phyloP scores from a whole-genome alignment of 495 filamentous ascomycete genomes.

The Aspergillus avenaceus region DNA sequence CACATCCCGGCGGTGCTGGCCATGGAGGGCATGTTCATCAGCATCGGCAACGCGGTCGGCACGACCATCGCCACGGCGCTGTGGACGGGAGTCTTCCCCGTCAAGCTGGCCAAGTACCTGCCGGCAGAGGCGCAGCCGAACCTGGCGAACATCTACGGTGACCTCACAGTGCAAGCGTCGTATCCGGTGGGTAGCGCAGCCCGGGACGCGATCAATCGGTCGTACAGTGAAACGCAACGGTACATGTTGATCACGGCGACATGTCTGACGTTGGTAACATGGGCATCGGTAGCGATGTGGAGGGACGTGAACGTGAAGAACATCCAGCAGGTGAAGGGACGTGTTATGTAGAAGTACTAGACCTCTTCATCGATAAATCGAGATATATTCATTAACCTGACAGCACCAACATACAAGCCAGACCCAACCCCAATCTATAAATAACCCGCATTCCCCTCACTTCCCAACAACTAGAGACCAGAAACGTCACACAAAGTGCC shows the following conservation, averaged over 20 bases:
- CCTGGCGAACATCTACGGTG: slow-evolving; percentile 44
- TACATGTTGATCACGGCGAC: slow-evolving; percentile 52
- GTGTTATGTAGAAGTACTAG: slow-evolving; percentile 10
- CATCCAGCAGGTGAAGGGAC: slow-evolving; percentile 38
- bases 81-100: slow-evolving; percentile 54
- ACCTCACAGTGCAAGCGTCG: slow-evolving; percentile 38
- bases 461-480: too few relatives aligned
- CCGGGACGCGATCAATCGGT: slow-evolving; percentile 52
- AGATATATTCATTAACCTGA: too few relatives aligned
- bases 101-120: slow-evolving; percentile 47
- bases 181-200: slow-evolving; percentile 48
- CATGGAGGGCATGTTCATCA: slow-evolving; percentile 50
- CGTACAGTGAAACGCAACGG: slow-evolving; percentile 54
- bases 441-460: neutral
- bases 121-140: slow-evolving; percentile 41
- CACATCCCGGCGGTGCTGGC: slow-evolving; percentile 48
- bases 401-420: too few relatives aligned
- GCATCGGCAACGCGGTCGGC: slow-evolving; percentile 55
- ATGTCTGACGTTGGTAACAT: slow-evolving; percentile 40
- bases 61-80: slow-evolving; percentile 60
- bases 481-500: too few relatives aligned
- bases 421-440: neutral
- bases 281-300: slow-evolving; percentile 46
- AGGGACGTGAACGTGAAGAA: slow-evolving; percentile 54
- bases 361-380: too few relatives aligned